Evolutionary conservation across 805 yeast genomes (phyloP), one percentile per base, ranked within the genome.

Genomic region (Limtongozyma cylindracea): DNA sequence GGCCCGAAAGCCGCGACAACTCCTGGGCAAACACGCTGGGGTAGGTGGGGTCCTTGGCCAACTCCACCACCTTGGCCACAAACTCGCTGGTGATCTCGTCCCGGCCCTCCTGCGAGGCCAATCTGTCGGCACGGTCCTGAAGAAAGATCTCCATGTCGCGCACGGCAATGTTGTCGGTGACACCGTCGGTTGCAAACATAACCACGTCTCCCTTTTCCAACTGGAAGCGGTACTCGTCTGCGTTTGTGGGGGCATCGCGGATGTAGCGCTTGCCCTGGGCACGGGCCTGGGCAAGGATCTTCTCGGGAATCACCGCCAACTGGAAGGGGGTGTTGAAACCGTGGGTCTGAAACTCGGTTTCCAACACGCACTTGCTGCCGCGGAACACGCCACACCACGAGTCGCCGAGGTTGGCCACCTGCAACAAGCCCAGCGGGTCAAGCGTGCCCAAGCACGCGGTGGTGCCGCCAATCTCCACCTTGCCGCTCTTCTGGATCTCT

Each of bases 301-400:
- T 56, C 5, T 51, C 43, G 0, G 96, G 95, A 16, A 82, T 70
- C 22, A 82, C 67, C 2, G 93, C 71, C 30, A 84, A 50, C 43
- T 84, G 98, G 35, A 59, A 77, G 1, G 96, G 96, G 2, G 94
- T 84, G 41, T 82, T 80, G 50, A 80, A 80, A 20, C 65, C 74
- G 34, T 77, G 84, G 2, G 78, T 66, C 49, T 80, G 94, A 29
- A 72, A 68, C 28, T 52, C 53, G 0, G 92, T 73, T 33, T 71
- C 68, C 18, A 58, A 43, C 2, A 72, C 53, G 21, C 80, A 49
- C 33, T 58, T 49, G 25, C 53, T 53, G 26, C 63, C 49, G 30
- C 98, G 54, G 38, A 80, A 73, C 3, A 82, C 61, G 10, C 91
- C 82, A 41, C 77, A 76, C 71, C 94, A 88, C 4, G 95, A 80